phyloP scores from a whole-genome alignment of 306 rosid species.

The Trifolium pratense region DNA sequence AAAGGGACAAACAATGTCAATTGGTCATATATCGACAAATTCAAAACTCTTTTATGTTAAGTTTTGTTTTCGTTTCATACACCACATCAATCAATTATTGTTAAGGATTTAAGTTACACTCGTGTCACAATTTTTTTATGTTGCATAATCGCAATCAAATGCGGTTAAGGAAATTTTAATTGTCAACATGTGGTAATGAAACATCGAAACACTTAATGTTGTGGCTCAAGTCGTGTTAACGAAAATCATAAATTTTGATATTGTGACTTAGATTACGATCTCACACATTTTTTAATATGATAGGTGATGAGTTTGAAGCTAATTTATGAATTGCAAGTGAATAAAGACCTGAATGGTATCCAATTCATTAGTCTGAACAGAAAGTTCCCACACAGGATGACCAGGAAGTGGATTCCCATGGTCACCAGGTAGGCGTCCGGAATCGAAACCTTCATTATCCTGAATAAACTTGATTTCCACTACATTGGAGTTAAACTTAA shows the following conservation, averaged over 20 bases:
- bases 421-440: slow-evolving; percentile 17
- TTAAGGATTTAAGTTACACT: not conserved
- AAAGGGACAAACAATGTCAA: not conserved
- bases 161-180: not conserved
- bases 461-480: slow-evolving; percentile 50
- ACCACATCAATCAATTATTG: not conserved
- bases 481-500: slow-evolving; percentile 65
- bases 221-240: too few relatives aligned
- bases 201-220: too few relatives aligned
- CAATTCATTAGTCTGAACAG: slow-evolving; percentile 55
- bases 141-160: not conserved
- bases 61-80: not conserved
- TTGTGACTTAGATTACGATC: not conserved
- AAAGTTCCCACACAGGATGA: slow-evolving; percentile 67
- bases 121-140: too few relatives aligned
- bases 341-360: slow-evolving; percentile 56
- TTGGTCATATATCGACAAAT: not conserved
- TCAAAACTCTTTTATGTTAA: not conserved
- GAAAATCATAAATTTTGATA: too few relatives aligned
- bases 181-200: too few relatives aligned
- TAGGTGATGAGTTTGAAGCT: not conserved
- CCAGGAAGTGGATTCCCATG: slow-evolving; percentile 44
- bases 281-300: too few relatives aligned
- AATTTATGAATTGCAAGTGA: not conserved
- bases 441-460: slow-evolving; percentile 18